Conservation (phyloP, 768 basidiomycete genomes). For the Rhizopogon sp. region DNA sequence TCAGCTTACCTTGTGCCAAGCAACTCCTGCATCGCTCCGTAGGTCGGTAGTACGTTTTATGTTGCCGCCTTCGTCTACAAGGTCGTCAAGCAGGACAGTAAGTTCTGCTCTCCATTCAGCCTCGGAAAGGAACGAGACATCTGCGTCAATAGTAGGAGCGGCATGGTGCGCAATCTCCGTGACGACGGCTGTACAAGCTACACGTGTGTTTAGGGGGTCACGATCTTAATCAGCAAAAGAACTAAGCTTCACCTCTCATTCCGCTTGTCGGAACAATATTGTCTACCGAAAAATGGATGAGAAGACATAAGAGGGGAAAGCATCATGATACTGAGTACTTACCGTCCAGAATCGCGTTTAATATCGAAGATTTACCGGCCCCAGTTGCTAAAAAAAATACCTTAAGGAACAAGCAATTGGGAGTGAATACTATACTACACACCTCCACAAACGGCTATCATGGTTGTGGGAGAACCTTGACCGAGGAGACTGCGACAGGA, state of each 20-base stretch:
- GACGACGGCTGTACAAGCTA: conserved; percentile 64
- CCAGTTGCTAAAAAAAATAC: conserved; percentile 41
- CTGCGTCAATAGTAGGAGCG: conserved; percentile 51
- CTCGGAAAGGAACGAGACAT: conserved; percentile 53
- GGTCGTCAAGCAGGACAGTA: conserved; percentile 47
- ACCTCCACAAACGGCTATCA: conserved; percentile 67
- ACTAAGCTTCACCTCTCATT: conserved; percentile 44
- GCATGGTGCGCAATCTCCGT: conserved; percentile 56
- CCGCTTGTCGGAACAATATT: conserved; percentile 64
- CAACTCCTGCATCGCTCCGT: conserved; percentile 55
- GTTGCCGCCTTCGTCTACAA: conserved; percentile 55
- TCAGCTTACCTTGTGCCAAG: conserved; percentile 51
- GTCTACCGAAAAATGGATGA: conserved; percentile 26
- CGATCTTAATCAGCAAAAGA: not conserved
- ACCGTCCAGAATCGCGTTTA: conserved; percentile 62
- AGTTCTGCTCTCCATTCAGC: conserved; percentile 57
- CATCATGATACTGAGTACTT: conserved; percentile 3
- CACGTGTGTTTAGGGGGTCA: not conserved
- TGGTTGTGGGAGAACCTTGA: conserved; percentile 49
- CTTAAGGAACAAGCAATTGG: not conserved
- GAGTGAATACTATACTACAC: not conserved
- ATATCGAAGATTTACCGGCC: conserved; percentile 55
- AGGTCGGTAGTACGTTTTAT: conserved; percentile 49
- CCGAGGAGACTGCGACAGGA: conserved; percentile 35
- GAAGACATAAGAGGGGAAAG: not conserved